Conservation (phyloP, 257 asterid species). For the Rubia yunnanensis region DNA sequence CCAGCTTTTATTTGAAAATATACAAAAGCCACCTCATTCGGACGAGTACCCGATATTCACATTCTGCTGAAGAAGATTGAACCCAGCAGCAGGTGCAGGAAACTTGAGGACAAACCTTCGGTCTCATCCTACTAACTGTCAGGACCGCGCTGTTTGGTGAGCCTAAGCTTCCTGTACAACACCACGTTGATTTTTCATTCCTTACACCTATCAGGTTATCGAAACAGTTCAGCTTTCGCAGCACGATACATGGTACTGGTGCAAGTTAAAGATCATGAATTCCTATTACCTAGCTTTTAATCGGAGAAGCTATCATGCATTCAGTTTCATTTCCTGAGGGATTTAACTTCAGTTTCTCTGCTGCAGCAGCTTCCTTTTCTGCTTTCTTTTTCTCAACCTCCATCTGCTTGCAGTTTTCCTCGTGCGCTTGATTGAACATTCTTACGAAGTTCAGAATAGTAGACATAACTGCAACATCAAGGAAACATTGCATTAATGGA, state of each 20-base stretch:
- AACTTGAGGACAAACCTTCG: constrained; percentile 1
- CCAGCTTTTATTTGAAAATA: constrained; percentile 18
- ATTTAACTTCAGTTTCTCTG: constrained; percentile 38
- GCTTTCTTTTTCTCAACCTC: constrained; percentile 82
- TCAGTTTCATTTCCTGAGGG: constrained; percentile 30
- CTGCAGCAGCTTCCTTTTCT: constrained; percentile 62
- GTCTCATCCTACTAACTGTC: not conserved
- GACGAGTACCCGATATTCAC: constrained; percentile 15
- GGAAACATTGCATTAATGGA: not conserved
- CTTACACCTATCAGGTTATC: not conserved
- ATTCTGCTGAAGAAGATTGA: constrained; percentile 18
- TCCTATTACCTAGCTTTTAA: constrained; percentile 14
- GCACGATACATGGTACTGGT: not conserved
- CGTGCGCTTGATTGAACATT: constrained; percentile 75
- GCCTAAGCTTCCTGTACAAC: not conserved
- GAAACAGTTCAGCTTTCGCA: not conserved
- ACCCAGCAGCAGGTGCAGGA: not conserved
- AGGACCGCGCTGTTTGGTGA: not conserved
- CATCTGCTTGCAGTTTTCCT: constrained; percentile 80
- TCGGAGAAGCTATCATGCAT: constrained; percentile 26
- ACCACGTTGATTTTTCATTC: not conserved
- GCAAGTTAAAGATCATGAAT: not conserved
- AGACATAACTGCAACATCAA: constrained; percentile 45
- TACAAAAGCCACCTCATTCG: constrained; percentile 22
- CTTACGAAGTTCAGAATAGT: constrained; percentile 72